Conservation (phyloP, 805 yeast species). For the Grigorovia yakushimaensis region DNA sequence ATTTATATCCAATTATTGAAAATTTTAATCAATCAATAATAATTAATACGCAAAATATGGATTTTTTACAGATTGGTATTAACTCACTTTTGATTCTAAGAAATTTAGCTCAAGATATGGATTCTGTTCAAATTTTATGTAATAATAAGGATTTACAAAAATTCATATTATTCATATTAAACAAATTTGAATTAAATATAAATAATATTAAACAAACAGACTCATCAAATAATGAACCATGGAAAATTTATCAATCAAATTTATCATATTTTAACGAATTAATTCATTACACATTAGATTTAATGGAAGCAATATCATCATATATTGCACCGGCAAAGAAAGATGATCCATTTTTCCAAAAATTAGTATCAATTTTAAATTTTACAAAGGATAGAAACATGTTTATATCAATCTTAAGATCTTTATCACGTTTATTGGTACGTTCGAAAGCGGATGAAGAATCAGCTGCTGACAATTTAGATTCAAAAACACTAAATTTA, state of each 20-base stretch:
- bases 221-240: constrained; percentile 2
- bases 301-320: constrained; percentile 75
- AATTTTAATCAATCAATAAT: constrained; percentile 18
- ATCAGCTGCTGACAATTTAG: constrained; percentile 41
- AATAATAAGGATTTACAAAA: constrained; percentile 39
- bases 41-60: constrained; percentile 6
- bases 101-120: constrained; percentile 75
- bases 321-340: constrained; percentile 66
- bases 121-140: constrained; percentile 70
- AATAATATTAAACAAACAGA: constrained; percentile 12
- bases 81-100: constrained; percentile 51
- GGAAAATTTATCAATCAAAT: constrained; percentile 24
- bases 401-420: constrained; percentile 59
- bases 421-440: constrained; percentile 70
- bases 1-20: constrained; percentile 17
- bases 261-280: constrained; percentile 43
- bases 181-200: constrained; percentile 16
- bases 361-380: constrained; percentile 42
- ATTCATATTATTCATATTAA: constrained; percentile 31
- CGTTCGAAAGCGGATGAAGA: constrained; percentile 41
- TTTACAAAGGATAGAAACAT: constrained; percentile 57
- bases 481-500: constrained; percentile 38
- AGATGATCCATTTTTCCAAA: constrained; percentile 52
- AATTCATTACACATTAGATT: constrained; percentile 59
- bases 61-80: constrained; percentile 24